Evolutionary conservation across 139 green algal genomes (phyloP).

Genomic region (Tetradesmus lagerheimii): DNA sequence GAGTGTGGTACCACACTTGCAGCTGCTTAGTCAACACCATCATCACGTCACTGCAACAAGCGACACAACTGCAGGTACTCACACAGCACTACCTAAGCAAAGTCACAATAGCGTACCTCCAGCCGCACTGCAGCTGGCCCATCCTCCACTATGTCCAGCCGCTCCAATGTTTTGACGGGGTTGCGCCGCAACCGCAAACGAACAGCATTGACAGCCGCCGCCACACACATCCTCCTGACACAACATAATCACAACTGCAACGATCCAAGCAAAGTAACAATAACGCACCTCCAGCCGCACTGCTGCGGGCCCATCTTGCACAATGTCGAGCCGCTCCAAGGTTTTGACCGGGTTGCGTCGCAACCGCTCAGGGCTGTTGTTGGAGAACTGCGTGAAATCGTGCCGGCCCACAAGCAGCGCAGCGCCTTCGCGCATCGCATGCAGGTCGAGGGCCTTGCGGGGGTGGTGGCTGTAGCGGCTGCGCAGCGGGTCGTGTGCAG

Average conservation of each 20-base stretch:
- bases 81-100: too few species aligned
- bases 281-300: conserved; percentile 4
- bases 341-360: conserved; percentile 68
- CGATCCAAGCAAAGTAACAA: too few species aligned
- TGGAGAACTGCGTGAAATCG: conserved; percentile 83
- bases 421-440: conserved; percentile 60
- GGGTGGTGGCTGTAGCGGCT: conserved; percentile 51
- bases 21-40: too few species aligned
- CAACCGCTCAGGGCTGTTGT: conserved; percentile 43
- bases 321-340: conserved; percentile 69
- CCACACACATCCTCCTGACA: too few species aligned
- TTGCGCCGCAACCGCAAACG: conserved; percentile 65
- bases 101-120: conserved; percentile 3
- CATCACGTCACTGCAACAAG: too few species aligned
- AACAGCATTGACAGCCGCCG: too few species aligned
- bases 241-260: too few species aligned
- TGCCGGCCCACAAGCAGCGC: conserved; percentile 70
- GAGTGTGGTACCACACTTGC: too few species aligned
- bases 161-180: conserved; percentile 69
- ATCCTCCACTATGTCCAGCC: conserved; percentile 66
- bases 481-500: conserved; percentile 59
- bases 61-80: too few species aligned
- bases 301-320: conserved; percentile 35
- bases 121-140: neutral
- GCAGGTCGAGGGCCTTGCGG: conserved; percentile 57